These are phyloP conservation scores for Protomyces arabidopsidicola DNA, from an alignment of 1,139 yeast genomes.

Conservation along the genomic window DNA sequence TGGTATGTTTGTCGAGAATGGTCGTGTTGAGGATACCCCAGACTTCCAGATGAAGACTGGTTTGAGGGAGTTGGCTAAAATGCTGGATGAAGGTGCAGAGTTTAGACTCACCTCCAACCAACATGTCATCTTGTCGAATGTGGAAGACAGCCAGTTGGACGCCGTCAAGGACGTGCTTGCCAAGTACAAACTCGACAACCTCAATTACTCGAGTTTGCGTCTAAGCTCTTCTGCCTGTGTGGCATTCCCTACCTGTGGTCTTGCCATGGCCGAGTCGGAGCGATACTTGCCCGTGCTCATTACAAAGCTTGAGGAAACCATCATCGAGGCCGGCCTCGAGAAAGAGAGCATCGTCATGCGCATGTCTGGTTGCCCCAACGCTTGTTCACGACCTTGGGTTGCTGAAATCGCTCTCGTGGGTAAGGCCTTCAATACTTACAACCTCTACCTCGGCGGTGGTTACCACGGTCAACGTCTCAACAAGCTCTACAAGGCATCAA, in stretches of 20 bases:
- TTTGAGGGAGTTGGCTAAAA: conserved; percentile 68
- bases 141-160: conserved; percentile 63
- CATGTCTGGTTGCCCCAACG: conserved; percentile 99
- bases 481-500: conserved; percentile 81
- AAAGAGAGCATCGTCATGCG: conserved; percentile 95
- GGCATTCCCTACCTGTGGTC: conserved; percentile 97
- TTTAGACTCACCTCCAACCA: conserved; percentile 96
- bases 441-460: conserved; percentile 94
- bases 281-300: conserved; percentile 84
- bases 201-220: conserved; percentile 77
- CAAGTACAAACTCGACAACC: conserved; percentile 76
- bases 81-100: conserved; percentile 49
- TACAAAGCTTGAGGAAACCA: conserved; percentile 70
- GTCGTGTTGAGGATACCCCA: conserved; percentile 90
- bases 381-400: conserved; percentile 97
- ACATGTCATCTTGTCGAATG: conserved; percentile 72
- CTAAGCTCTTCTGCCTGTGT: conserved; percentile 95
- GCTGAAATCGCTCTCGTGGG: conserved; percentile 96
- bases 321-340: conserved; percentile 89
- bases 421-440: conserved; percentile 89
- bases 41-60: conserved; percentile 90
- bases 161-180: conserved; percentile 60
- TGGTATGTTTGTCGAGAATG: conserved; percentile 92
- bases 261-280: conserved; percentile 98
- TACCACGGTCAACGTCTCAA: conserved; percentile 90